Base-by-base conservation (phyloP, 495 filamentous ascomycete genomes). In the Tuber magnatum region DNA sequence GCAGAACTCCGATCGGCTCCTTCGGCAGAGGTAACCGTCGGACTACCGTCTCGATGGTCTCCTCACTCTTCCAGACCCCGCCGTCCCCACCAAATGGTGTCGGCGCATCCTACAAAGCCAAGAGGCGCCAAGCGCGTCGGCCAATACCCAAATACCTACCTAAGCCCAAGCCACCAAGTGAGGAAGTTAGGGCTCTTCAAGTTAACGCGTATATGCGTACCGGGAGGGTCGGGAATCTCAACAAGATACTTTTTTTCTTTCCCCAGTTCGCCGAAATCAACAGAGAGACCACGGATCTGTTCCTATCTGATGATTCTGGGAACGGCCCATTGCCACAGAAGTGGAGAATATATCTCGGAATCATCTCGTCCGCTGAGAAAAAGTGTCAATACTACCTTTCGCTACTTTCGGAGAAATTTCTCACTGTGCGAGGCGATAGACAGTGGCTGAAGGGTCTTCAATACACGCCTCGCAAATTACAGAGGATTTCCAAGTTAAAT, bases 1-100 rank as follows among this genome's bases (percentile, higher is more conserved):
- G 77, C 73, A 79, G 77, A 79, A 79, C 77, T 68, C 77, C 77
- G 9, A 77, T 79, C 75, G 77, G 77, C 24, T 79, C 77, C 70
- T 75, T 79, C 65, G 46, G 76, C 5, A 72, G 77, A 22, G 73
- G 76, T 61, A 77, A 70, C 39, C 74, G 77, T 43, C 76, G 77
- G 61, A 79, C 76, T 35, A 78, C 70, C 16, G 76, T 78, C 71
- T 79, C 77, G 16, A 79, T 79, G 72, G 77, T 79, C 65, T 79
- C 77, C 41, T 79, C 77, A 7, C 72, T 79, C 38, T 79, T 79
- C 35, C 77, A 79, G 44, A 79, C 77, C 32, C 77, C 77, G 14
- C 77, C 77, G n/a, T 79, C 77, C n/a, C 77, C 77, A 38, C 77
- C 77, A 71, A 79, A 75, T 70, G 76, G 76, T 3, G 48, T 75